phyloP scores from a whole-genome alignment of 2,329 filamentous ascomycete species.

The Cercospora sojina region DNA sequence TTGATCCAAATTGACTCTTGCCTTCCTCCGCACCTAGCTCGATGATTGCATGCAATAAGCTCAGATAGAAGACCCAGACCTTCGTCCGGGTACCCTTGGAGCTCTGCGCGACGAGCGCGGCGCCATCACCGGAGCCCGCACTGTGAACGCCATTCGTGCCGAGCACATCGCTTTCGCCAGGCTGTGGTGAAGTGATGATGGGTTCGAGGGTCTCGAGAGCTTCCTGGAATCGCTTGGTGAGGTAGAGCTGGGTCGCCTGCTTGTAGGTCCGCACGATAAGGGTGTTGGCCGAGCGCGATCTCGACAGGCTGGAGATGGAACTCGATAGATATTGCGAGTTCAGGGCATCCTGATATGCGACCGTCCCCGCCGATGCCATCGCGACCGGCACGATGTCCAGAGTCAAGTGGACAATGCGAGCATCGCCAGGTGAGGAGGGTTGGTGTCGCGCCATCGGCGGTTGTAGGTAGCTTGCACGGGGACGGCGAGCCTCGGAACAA shows the following conservation, averaged over 20 bases:
- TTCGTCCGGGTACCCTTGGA: constrained; percentile 84
- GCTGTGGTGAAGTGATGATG: constrained; percentile 63
- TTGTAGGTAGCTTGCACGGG: background rate
- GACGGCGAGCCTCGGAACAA: constrained; percentile 7
- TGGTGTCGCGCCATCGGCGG: background rate
- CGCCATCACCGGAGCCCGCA: constrained; percentile 7
- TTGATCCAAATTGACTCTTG: constrained; percentile 79
- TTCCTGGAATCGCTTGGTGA: constrained; percentile 90
- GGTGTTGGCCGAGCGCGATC: constrained; percentile 64
- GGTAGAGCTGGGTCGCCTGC: constrained; percentile 87
- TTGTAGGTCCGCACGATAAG: constrained; percentile 90
- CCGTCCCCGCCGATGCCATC: constrained; percentile 40
- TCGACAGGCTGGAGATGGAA: constrained; percentile 68
- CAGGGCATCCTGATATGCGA: constrained; percentile 51
- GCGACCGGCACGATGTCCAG: constrained; percentile 9
- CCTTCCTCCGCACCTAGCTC: constrained; percentile 89
- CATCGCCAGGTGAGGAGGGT: constrained; percentile 4
- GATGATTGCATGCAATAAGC: constrained; percentile 84
- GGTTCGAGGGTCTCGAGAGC: constrained; percentile 81
- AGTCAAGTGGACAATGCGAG: background rate
- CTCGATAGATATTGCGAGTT: constrained; percentile 62
- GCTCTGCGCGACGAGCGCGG: constrained; percentile 74
- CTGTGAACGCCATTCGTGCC: constrained; percentile 24
- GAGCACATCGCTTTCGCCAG: constrained; percentile 25
- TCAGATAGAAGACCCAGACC: constrained; percentile 96